These are phyloP conservation scores for Piper betle DNA, from an alignment of 164 flowering plant genomes.

Conservation along the genomic window DNA sequence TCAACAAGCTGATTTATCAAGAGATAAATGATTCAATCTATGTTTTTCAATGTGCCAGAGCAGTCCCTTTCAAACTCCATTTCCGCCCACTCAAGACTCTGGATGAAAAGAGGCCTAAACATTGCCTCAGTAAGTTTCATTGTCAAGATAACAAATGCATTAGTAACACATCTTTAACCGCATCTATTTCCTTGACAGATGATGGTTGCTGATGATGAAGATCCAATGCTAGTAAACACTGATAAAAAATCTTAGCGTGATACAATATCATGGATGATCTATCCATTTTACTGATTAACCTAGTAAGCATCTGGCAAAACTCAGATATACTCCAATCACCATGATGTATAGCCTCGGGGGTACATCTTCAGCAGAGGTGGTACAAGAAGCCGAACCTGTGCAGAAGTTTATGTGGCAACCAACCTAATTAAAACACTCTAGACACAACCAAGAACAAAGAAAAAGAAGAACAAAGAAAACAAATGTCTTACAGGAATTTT, in stretches of 20 bases:
- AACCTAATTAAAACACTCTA: background rate
- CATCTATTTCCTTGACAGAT: conserved; percentile 35
- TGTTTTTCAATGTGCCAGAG: conserved; percentile 5
- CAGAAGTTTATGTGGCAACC: conserved; percentile 8
- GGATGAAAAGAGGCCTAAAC: conserved; percentile 79
- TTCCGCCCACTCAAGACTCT: conserved; percentile 82
- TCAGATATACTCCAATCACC: conserved; percentile 54
- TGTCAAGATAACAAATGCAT: conserved; percentile 48
- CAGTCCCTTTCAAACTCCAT: conserved; percentile 29
- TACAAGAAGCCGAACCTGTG: conserved; percentile 67
- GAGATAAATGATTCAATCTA: conserved; percentile 52
- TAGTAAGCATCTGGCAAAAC: conserved; percentile 54
- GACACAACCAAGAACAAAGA: background rate
- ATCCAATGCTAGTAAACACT: conserved; percentile 76
- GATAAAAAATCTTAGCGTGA: conserved; percentile 52
- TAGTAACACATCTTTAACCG: conserved; percentile 50
- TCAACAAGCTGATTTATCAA: conserved; percentile 71
- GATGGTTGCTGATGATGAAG: conserved; percentile 53
- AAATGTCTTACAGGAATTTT: conserved; percentile 54
- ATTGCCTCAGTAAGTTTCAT: conserved; percentile 79
- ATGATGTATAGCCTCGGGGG: conserved; percentile 36
- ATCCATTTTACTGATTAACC: conserved; percentile 45
- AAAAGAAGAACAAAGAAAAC: background rate
- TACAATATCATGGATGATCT: conserved; percentile 40
- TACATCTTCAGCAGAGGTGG: conserved; percentile 48